Evolutionary conservation across 106 monocot species (phyloP), one percentile per base, ranked within the genome.

Genomic region (Dendrobium nobile): DNA sequence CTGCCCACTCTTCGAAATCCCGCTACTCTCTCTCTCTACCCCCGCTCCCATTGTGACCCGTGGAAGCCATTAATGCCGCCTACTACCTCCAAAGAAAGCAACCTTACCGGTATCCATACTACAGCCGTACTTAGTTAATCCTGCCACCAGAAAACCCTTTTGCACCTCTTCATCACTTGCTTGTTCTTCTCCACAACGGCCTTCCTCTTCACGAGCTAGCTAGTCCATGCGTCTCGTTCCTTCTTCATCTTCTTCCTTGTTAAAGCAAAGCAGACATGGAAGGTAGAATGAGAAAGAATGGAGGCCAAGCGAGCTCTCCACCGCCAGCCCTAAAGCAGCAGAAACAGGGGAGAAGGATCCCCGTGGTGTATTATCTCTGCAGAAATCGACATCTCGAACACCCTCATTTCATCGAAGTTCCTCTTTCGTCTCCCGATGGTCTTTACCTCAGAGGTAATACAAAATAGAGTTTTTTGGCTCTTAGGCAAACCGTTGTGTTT

Each of bases 361-460:
- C 91, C 13, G 91, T 91, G 26, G 85, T 91, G 19, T 91, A 91
- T 54, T 91, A 91, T 31, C 83, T 91, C 48, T 88, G 84, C 41
- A 79, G 88, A 47, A 88, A 88, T 67, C 84, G 84, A 11, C 91
- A 88, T 48, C 88, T 91, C 15, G 91, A 91, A 83, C 91, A 91
- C 78, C 91, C 91, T 4, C 91, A 91, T 74, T 88, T 91, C 83
- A 85, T 91, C 42, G 91, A 91, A 78, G 91, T 91, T 64, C 84
- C 88, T 24, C 55, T 88, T 72, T 86, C 91, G 42, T 86, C 85
- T 51, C 79, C 77, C 3, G 91, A 91, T 1, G 97, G 97, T 16
- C 86, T 90, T 47, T 84, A 86, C 64, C 85, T 96, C 26, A 84
- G 86, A 90, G 96, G 96, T 96, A 26, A 75, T 37, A 37, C 37